These are phyloP conservation scores for Starmera stellimalicola DNA, from an alignment of 1,139 yeast genomes.

Conservation along the genomic window DNA sequence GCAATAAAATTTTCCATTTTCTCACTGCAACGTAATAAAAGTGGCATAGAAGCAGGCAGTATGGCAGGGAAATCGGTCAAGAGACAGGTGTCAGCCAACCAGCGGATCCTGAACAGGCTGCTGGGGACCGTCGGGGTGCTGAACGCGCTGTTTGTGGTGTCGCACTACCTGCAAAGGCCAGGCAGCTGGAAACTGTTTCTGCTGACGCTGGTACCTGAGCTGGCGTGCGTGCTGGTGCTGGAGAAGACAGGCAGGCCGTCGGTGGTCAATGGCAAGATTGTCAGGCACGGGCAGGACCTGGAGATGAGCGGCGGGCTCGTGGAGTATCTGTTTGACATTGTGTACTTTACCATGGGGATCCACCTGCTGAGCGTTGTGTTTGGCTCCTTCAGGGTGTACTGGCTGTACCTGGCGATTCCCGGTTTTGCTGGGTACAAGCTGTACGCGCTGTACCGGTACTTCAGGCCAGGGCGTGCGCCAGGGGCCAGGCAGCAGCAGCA, in stretches of 20 bases:
- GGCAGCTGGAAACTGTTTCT: slow-evolving; percentile 38
- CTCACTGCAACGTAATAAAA: too few relatives aligned
- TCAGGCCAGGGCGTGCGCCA: too few relatives aligned
- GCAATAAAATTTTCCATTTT: too few relatives aligned
- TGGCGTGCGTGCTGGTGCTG: slow-evolving; percentile 43
- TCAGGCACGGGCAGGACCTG: slow-evolving; percentile 57
- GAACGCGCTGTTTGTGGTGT: slow-evolving; percentile 32
- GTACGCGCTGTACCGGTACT: slow-evolving; percentile 27
- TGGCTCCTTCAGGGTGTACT: slow-evolving; percentile 59
- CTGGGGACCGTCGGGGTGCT: slow-evolving; percentile 39
- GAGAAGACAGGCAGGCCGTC: slow-evolving; percentile 63
- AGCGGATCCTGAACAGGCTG: slow-evolving; percentile 42
- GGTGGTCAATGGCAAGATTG: slow-evolving; percentile 33
- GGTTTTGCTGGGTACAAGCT: slow-evolving; percentile 49
- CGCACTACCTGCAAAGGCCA: slow-evolving; percentile 45
- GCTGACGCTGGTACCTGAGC: slow-evolving; percentile 49
- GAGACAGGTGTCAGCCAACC: slow-evolving; percentile 56
- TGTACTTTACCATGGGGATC: slow-evolving; percentile 60
- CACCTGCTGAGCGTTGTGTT: slow-evolving; percentile 45
- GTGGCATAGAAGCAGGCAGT: too few relatives aligned
- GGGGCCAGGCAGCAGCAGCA: too few relatives aligned
- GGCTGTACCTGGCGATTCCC: slow-evolving; percentile 38
- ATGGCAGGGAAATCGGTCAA: slow-evolving; percentile 65
- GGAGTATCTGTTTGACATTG: slow-evolving; percentile 68
- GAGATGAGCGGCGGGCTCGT: slow-evolving; percentile 51